Conservation (phyloP, 495 filamentous ascomycete species). For the Astrothelium subdiscretum region DNA sequence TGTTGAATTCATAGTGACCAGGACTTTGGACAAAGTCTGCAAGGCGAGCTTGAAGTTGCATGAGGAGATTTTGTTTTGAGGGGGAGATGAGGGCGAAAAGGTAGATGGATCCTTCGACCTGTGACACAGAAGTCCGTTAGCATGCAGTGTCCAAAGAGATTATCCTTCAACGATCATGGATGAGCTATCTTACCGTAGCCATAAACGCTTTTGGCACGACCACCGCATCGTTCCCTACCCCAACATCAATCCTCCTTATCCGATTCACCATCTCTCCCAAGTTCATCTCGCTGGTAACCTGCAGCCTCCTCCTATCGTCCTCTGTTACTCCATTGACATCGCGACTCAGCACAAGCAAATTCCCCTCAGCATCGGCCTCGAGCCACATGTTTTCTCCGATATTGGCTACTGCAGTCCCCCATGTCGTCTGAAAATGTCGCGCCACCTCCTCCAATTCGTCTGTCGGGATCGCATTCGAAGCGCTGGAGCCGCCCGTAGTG, state of each 20-base stretch:
- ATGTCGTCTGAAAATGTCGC: conserved; percentile 67
- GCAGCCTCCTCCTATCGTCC: conserved; percentile 59
- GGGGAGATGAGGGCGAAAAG: conserved; percentile 69
- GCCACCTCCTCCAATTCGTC: conserved; percentile 58
- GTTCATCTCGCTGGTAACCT: conserved; percentile 66
- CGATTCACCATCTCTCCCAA: conserved; percentile 88
- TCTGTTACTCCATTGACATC: conserved; percentile 60
- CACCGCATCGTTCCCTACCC: conserved; percentile 44
- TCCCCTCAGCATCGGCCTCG: conserved; percentile 74
- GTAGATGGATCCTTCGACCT: conserved; percentile 89
- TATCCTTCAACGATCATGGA: conserved; percentile 4
- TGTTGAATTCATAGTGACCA: conserved; percentile 60
- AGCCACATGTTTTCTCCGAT: conserved; percentile 67
- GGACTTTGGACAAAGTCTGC: conserved; percentile 51
- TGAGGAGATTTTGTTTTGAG: conserved; percentile 62
- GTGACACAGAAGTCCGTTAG: neutral
- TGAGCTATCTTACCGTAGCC: conserved; percentile 55
- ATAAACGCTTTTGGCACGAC: conserved; percentile 78
- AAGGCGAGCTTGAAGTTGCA: conserved; percentile 66
- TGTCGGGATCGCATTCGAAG: neutral
- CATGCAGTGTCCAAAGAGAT: neutral
- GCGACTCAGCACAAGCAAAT: conserved; percentile 64
- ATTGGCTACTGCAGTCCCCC: conserved; percentile 65
- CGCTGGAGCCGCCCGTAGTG: conserved; percentile 22
- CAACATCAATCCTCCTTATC: conserved; percentile 54